Percentiles rank a stretch among this genome's conserved stretches.
These are phyloP conservation scores for Phoenix roebelenii DNA, from an alignment of 176 grass and related monocot species.

Conservation along the genomic window DNA sequence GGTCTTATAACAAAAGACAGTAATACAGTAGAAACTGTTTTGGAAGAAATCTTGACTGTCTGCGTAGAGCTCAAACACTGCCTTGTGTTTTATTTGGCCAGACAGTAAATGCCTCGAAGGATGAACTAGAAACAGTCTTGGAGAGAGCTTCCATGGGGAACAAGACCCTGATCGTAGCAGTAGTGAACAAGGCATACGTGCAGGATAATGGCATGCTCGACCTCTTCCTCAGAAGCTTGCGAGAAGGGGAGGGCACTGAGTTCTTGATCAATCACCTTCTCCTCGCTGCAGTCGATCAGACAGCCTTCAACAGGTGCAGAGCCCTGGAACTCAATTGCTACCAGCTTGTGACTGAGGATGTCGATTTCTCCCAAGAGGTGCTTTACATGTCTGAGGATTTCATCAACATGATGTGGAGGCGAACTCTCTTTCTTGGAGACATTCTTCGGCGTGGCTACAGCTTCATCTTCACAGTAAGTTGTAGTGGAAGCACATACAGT, in stretches of 20 bases:
- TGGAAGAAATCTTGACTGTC: no score
- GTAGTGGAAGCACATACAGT: no score
- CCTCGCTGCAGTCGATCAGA: no score
- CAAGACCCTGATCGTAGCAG: constrained; percentile 63
- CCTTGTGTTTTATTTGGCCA: not conserved
- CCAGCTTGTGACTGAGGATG: no score
- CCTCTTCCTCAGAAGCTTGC: no score
- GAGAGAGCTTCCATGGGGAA: constrained; percentile 45
- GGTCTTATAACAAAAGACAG: no score
- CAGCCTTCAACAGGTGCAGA: no score
- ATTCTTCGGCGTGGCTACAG: constrained; percentile 66
- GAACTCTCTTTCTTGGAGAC: constrained; percentile 36
- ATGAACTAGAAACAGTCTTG: constrained; percentile 31
- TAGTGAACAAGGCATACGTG: constrained; percentile 53
- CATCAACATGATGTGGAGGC: constrained; percentile 58
- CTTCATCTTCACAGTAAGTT: constrained; percentile 60
- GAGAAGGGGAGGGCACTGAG: no score
- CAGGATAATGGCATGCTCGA: no score
- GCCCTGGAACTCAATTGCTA: no score
- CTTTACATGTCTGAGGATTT: constrained; percentile 53
- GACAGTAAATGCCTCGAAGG: not conserved
- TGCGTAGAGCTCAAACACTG: not conserved
- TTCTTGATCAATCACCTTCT: no score
- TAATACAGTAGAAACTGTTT: no score
- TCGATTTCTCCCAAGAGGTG: constrained; percentile 41